Percentiles rank a stretch among this genome's conserved stretches.
phyloP scores from a whole-genome alignment of 345 rosid species.

The Citrus hindsii region DNA sequence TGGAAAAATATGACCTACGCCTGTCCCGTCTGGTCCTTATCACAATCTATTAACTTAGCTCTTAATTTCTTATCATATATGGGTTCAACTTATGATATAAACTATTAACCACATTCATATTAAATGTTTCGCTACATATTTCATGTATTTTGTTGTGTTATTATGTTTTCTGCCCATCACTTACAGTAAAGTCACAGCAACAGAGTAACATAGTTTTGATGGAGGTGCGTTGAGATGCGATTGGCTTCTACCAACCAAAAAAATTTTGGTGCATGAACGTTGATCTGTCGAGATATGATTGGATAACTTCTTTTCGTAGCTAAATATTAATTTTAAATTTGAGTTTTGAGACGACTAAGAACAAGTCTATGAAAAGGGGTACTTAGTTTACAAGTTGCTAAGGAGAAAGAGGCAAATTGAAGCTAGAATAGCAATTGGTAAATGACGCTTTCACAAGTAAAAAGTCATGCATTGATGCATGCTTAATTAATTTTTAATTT shows the following conservation, averaged over 20 bases:
- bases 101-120: no score
- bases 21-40: background rate
- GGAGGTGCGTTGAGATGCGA: background rate
- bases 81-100: no score
- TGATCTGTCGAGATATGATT: background rate
- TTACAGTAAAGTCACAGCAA: no score
- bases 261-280: background rate
- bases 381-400: background rate
- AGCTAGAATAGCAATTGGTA: background rate
- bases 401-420: background rate
- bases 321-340: background rate
- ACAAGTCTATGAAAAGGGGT: background rate
- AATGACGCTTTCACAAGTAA: background rate
- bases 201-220: no score
- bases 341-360: background rate
- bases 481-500: background rate
- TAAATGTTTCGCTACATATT: no score
- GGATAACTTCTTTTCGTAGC: background rate
- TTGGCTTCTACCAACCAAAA: background rate
- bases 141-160: no score
- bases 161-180: no score
- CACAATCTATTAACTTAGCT: background rate
- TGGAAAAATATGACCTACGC: background rate
- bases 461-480: background rate
- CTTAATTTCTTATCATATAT: background rate